Percentiles rank a stretch among this genome's conserved stretches.
phyloP scores from a whole-genome alignment of 116 monocot species.

The Iris pallida region DNA sequence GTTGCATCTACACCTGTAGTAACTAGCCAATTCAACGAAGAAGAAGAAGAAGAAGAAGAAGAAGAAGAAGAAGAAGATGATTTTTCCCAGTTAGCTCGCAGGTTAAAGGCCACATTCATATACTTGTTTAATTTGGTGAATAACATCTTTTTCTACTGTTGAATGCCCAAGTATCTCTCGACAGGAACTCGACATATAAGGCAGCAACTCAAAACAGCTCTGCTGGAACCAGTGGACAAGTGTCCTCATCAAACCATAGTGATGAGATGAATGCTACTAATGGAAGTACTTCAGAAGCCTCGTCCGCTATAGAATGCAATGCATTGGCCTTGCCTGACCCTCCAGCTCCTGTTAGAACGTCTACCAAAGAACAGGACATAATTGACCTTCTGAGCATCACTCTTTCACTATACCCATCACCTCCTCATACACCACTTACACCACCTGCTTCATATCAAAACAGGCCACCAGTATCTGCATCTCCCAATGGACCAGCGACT shows the following conservation, averaged over 20 bases:
- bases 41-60: constrained; percentile 21
- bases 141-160: not conserved
- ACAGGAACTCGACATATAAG: constrained; percentile 61
- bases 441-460: constrained; percentile 21
- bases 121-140: not conserved
- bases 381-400: constrained; percentile 71
- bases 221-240: constrained; percentile 5
- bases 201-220: constrained; percentile 10
- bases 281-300: constrained; percentile 27
- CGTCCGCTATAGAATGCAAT: constrained; percentile 28
- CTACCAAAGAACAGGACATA: constrained; percentile 65
- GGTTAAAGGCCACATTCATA: constrained; percentile 23
- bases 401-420: constrained; percentile 44
- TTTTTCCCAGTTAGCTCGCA: constrained; percentile 69
- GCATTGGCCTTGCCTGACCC: constrained; percentile 51
- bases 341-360: constrained; percentile 34
- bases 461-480: constrained; percentile 4
- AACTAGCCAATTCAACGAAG: not conserved
- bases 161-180: constrained; percentile 2
- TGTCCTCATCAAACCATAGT: constrained; percentile 13
- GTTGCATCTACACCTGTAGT: constrained; percentile 12
- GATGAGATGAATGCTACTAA: constrained; percentile 1
- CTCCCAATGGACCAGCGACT: constrained; percentile 15
- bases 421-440: constrained; percentile 40
- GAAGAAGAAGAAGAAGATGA: constrained; percentile 82